A percentile compares a stretch with the other conserved stretches of the same genome.
Conservation (phyloP, 176 grass and related monocot species). For the Musa schizocarpa region DNA sequence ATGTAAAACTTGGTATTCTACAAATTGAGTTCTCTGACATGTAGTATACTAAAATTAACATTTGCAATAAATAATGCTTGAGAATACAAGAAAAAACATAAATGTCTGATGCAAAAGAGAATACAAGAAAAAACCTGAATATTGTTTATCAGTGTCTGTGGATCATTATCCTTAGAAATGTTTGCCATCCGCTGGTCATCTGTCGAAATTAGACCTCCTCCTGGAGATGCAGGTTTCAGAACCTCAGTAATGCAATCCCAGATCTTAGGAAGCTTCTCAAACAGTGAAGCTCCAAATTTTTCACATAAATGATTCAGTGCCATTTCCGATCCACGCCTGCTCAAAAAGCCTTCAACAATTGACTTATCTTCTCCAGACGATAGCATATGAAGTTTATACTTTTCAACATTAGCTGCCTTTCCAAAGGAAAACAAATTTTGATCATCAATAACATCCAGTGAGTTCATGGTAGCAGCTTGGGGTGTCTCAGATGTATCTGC, state of each 20-base stretch:
- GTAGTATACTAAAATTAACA: too few species aligned
- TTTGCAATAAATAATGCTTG: too few species aligned
- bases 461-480: conserved; percentile 81
- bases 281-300: conserved; percentile 79
- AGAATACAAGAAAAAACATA: too few species aligned
- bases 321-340: conserved; percentile 82
- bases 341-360: conserved; percentile 80
- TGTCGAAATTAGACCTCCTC: conserved; percentile 37
- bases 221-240: conserved; percentile 49
- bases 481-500: conserved; percentile 76
- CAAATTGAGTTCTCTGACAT: too few species aligned
- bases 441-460: conserved; percentile 85
- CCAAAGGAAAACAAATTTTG: conserved; percentile 71
- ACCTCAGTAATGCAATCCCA: conserved; percentile 95
- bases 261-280: conserved; percentile 81
- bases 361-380: conserved; percentile 64
- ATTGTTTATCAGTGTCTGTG: conserved; percentile 89
- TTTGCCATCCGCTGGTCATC: conserved; percentile 44
- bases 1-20: too few species aligned
- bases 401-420: conserved; percentile 50
- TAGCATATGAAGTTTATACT: conserved; percentile 38
- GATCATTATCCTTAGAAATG: conserved; percentile 73
- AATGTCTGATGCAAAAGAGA: neutral
- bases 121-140: conserved; percentile 64
- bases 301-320: conserved; percentile 79